phyloP scores from a whole-genome alignment of 345 rosid genomes.

The Toxicodendron radicans region DNA sequence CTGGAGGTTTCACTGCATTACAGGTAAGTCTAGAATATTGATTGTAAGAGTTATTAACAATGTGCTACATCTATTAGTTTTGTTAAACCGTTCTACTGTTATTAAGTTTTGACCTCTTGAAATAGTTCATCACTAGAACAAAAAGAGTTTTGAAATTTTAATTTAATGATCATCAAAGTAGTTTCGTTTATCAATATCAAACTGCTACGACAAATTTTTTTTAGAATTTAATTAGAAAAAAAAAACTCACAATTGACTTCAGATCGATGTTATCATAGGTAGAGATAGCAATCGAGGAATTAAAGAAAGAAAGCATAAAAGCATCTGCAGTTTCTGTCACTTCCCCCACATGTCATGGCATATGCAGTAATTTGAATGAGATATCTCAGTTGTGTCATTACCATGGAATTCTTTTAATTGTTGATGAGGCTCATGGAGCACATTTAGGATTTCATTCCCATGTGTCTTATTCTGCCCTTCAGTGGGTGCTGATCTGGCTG shows the following conservation, averaged over 20 bases:
- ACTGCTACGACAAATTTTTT: background rate
- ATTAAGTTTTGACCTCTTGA: background rate
- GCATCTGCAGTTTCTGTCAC: slow-evolving; percentile 59
- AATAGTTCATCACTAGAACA: background rate
- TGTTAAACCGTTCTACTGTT: background rate
- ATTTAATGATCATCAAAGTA: background rate
- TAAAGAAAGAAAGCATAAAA: slow-evolving; percentile 44
- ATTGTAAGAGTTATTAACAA: background rate
- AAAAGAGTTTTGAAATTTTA: background rate
- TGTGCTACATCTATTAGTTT: background rate
- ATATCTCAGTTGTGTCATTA: slow-evolving; percentile 50
- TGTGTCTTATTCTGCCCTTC: slow-evolving; percentile 42
- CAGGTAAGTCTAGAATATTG: slow-evolving; percentile 33
- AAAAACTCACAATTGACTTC: background rate
- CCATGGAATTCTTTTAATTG: slow-evolving; percentile 45
- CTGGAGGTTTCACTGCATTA: slow-evolving; percentile 40
- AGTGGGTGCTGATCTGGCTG: slow-evolving; percentile 45
- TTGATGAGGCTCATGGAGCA: slow-evolving; percentile 70
- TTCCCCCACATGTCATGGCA: slow-evolving; percentile 65
- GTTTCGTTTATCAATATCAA: background rate
- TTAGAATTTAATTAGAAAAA: background rate
- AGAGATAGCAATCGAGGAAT: slow-evolving; percentile 45
- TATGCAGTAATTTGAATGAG: too few species aligned
- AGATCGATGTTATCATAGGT: slow-evolving; percentile 32
- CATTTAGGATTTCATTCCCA: slow-evolving; percentile 48